Conservation (phyloP, 2,329 filamentous ascomycete genomes). For the Cordyceps tenuipes region DNA sequence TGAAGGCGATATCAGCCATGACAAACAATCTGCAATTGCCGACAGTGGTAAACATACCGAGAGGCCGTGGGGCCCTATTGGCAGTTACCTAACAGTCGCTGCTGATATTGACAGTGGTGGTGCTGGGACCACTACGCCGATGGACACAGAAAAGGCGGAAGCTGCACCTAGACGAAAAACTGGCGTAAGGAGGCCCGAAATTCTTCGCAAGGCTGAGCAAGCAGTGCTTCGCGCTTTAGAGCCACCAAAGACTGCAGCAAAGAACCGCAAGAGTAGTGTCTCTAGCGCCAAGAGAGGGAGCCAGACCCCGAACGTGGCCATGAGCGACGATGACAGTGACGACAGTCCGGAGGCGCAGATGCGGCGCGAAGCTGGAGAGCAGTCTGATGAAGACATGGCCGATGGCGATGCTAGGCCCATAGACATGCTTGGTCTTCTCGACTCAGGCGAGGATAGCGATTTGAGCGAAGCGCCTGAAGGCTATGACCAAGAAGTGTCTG, state of each 20-base stretch:
- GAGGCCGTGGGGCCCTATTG: constrained; percentile 19
- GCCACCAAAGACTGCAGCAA: constrained; percentile 35
- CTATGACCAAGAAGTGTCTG: constrained; percentile 49
- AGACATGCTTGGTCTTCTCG: background rate
- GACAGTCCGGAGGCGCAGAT: constrained; percentile 34
- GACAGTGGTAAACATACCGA: background rate
- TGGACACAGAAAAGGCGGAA: constrained; percentile 34
- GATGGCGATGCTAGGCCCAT: constrained; percentile 15
- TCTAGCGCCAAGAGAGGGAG: constrained; percentile 41
- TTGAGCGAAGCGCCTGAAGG: constrained; percentile 55
- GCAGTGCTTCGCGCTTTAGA: constrained; percentile 44
- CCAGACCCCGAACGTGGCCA: constrained; percentile 28
- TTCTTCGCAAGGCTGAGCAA: constrained; percentile 54
- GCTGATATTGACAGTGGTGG: constrained; percentile 30
- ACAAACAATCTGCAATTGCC: background rate
- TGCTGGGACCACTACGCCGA: constrained; percentile 26
- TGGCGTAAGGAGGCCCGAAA: constrained; percentile 46
- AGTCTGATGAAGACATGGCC: constrained; percentile 33
- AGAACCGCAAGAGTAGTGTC: constrained; percentile 42
- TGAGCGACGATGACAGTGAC: constrained; percentile 30
- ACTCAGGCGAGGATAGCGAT: constrained; percentile 61
- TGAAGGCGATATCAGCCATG: constrained; percentile 14
- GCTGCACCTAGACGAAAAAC: constrained; percentile 31
- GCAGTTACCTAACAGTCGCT: constrained; percentile 34
- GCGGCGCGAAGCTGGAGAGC: constrained; percentile 26